A percentile compares a stretch with the other conserved stretches of the same genome.
These are phyloP conservation scores for Flaveria bidentis DNA, from an alignment of 129 eudicot genomes.

Conservation along the genomic window DNA sequence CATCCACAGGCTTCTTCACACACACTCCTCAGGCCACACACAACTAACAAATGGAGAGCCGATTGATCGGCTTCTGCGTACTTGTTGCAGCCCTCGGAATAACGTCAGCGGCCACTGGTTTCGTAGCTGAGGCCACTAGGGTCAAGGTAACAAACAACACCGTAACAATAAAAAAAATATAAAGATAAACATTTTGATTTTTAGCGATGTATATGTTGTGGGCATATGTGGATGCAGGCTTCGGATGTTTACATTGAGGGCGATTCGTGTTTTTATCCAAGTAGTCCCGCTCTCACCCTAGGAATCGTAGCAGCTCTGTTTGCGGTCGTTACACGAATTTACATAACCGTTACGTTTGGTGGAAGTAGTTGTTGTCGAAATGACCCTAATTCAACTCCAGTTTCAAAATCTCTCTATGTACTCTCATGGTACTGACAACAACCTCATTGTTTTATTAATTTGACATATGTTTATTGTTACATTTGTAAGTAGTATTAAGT, in stretches of 20 bases:
- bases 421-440: conserved; percentile 29
- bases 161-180: too few species aligned
- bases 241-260: conserved; percentile 13
- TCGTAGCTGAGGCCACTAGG: conserved; percentile 28
- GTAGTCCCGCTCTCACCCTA: conserved; percentile 31
- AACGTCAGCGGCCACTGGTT: conserved; percentile 32
- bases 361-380: conserved; percentile 29
- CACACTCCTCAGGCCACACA: conserved; percentile 4
- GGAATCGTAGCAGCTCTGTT: conserved; percentile 33
- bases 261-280: conserved; percentile 35
- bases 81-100: conserved; percentile 32
- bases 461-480: neutral
- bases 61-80: conserved; percentile 15
- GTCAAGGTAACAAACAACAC: conserved; percentile 28
- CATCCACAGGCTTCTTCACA: conserved; percentile 23
- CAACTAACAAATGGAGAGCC: conserved; percentile 30
- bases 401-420: conserved; percentile 17
- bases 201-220: neutral
- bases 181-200: neutral
- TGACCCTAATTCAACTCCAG: conserved; percentile 22
- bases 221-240: conserved; percentile 23
- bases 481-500: neutral
- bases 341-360: conserved; percentile 29
- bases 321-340: conserved; percentile 22
- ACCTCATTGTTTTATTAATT: neutral